These are phyloP conservation scores for Nemania sp. DNA, from an alignment of 2,329 filamentous ascomycete species.

Conservation along the genomic window DNA sequence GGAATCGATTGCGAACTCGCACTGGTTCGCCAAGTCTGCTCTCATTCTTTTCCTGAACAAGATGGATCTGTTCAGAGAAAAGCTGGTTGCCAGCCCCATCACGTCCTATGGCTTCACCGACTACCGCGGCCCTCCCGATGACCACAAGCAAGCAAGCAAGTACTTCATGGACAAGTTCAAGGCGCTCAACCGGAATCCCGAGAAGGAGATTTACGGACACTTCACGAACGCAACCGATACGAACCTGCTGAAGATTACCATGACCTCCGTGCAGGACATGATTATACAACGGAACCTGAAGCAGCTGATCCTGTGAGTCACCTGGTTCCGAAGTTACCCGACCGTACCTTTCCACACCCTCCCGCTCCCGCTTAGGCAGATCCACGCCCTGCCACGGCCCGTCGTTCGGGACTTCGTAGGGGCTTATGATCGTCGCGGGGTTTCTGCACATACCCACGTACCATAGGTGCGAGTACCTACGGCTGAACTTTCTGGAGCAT, in stretches of 20 bases:
- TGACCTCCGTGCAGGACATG: slow-evolving; percentile 85
- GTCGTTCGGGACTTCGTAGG: slow-evolving; percentile 22
- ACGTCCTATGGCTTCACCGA: slow-evolving; percentile 76
- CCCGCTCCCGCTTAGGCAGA: slow-evolving; percentile 19
- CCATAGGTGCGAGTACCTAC: slow-evolving; percentile 29
- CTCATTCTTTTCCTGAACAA: slow-evolving; percentile 87
- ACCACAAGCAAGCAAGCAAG: slow-evolving; percentile 74
- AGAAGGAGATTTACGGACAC: slow-evolving; percentile 66
- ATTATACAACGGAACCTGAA: slow-evolving; percentile 83
- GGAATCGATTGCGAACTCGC: slow-evolving; percentile 82
- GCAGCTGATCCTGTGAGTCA: slow-evolving; percentile 69
- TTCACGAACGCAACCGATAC: slow-evolving; percentile 67
- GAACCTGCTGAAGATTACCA: slow-evolving; percentile 81
- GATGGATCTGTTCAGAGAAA: slow-evolving; percentile 82
- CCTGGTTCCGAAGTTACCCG: slow-evolving; percentile 32
- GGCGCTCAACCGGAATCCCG: slow-evolving; percentile 70
- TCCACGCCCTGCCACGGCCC: slow-evolving; percentile 22
- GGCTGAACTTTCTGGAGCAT: slow-evolving; percentile 41
- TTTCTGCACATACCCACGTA: slow-evolving; percentile 19
- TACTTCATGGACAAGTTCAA: slow-evolving; percentile 84
- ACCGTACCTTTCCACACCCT: slow-evolving; percentile 19
- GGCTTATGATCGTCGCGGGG: slow-evolving; percentile 27
- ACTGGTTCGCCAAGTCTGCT: slow-evolving; percentile 81
- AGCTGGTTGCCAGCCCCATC: slow-evolving; percentile 71
- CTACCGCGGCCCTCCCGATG: slow-evolving; percentile 71